Percentiles rank a stretch among this genome's conserved stretches.
Evolutionary conservation across 2,329 filamentous ascomycete species (phyloP).

Genomic region (Aureobasidium musti): DNA sequence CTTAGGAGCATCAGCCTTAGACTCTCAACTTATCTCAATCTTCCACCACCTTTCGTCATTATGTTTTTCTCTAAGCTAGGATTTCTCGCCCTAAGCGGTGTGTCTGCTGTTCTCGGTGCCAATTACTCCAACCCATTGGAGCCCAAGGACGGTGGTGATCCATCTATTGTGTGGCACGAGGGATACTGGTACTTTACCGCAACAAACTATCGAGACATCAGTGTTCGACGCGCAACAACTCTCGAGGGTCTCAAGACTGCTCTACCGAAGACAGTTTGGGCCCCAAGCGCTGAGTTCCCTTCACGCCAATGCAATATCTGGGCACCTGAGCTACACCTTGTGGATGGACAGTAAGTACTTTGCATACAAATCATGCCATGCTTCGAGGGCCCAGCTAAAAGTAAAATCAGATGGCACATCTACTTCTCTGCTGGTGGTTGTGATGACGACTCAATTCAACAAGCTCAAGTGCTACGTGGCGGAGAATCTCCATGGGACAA

Average conservation of each 20-base stretch:
- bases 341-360: conserved; percentile 43
- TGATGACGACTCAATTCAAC: conserved; percentile 51
- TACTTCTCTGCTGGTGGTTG: conserved; percentile 58
- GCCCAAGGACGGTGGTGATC: conserved; percentile 55
- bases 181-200: conserved; percentile 61
- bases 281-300: conserved; percentile 45
- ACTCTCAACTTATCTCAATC: too few species aligned
- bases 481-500: conserved; percentile 56
- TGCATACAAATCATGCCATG: not conserved
- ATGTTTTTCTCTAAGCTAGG: conserved; percentile 19
- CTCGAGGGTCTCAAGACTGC: conserved; percentile 58
- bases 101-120: conserved; percentile 28
- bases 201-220: conserved; percentile 58
- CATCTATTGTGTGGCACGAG: conserved; percentile 55
- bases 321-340: conserved; percentile 59
- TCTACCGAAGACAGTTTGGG: conserved; percentile 55
- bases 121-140: conserved; percentile 58
- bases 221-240: conserved; percentile 57
- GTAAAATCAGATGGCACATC: conserved; percentile 49
- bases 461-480: conserved; percentile 56
- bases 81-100: conserved; percentile 17
- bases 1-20: not conserved
- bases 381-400: not conserved
- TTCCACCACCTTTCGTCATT: not conserved
- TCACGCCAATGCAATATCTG: conserved; percentile 59